phyloP scores from a whole-genome alignment of 148 eudicot species.

The Amaranthus palmeri region DNA sequence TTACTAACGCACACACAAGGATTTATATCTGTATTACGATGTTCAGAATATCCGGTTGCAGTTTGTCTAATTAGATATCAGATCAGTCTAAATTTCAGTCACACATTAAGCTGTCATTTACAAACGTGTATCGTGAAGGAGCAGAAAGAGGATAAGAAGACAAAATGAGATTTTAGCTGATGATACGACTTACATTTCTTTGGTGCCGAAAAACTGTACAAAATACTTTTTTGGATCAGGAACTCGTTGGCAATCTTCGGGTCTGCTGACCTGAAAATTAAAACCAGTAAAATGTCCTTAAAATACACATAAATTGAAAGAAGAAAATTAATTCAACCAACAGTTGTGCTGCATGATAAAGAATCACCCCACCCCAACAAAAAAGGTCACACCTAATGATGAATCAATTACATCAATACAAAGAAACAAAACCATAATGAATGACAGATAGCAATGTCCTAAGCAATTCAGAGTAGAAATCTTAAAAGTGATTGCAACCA shows the following conservation, averaged over 20 bases:
- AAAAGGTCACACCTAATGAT: background rate
- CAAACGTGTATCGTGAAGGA: background rate
- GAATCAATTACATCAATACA: background rate
- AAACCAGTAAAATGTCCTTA: background rate
- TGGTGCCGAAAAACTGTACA: constrained; percentile 86
- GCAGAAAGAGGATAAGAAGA: background rate
- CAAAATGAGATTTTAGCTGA: constrained; percentile 1
- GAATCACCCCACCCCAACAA: constrained; percentile 5
- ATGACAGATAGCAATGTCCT: background rate
- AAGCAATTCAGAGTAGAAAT: background rate
- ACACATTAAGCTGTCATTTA: background rate
- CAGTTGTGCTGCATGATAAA: background rate
- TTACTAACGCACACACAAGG: background rate
- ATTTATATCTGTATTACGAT: background rate
- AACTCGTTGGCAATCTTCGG: constrained; percentile 72
- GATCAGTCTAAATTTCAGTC: constrained; percentile 7
- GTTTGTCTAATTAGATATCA: constrained; percentile 1
- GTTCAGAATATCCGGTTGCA: background rate
- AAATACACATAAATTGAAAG: constrained; percentile 1
- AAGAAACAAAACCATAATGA: background rate
- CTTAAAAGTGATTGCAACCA: background rate
- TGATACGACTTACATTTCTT: constrained; percentile 74
- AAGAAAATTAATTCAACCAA: background rate
- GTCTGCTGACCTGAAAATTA: constrained; percentile 70
- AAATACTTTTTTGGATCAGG: constrained; percentile 87